Evolutionary conservation across 306 rosid genomes (phyloP).

Genomic region (Trifolium dubium): DNA sequence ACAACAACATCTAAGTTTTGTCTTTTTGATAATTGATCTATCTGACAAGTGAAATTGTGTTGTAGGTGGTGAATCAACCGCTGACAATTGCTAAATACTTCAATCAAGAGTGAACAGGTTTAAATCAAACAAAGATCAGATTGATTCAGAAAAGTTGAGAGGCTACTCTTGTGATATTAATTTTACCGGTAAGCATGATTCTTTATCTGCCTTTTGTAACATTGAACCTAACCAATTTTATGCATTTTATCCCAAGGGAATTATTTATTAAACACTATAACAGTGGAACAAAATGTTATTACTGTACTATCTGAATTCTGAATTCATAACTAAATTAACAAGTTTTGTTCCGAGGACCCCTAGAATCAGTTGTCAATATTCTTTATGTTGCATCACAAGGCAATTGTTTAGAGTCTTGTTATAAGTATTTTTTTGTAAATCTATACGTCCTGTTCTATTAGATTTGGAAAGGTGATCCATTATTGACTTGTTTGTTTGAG

Average conservation of each 20-base stretch:
- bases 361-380: conserved; percentile 1
- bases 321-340: not conserved
- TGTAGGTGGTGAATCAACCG: conserved; percentile 87
- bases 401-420: not conserved
- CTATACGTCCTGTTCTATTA: conserved; percentile 5
- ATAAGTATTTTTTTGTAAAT: not conserved
- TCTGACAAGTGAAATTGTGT: conserved; percentile 36
- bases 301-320: not conserved
- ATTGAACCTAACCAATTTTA: conserved; percentile 1
- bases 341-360: not conserved
- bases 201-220: conserved; percentile 13
- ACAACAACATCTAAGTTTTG: not conserved
- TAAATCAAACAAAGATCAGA: conserved; percentile 71
- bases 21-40: conserved; percentile 25
- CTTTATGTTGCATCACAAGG: conserved; percentile 25
- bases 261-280: conserved; percentile 9
- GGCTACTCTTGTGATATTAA: conserved; percentile 55
- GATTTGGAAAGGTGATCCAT: conserved; percentile 11
- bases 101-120: conserved; percentile 90
- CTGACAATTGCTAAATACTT: conserved; percentile 90
- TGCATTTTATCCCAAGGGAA: conserved; percentile 20
- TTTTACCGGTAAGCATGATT: conserved; percentile 64
- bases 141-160: conserved; percentile 64
- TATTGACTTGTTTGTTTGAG: conserved; percentile 21
- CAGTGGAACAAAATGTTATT: not conserved